Evolutionary conservation across 306 rosid genomes (phyloP).

Genomic region (Sophora flavescens): DNA sequence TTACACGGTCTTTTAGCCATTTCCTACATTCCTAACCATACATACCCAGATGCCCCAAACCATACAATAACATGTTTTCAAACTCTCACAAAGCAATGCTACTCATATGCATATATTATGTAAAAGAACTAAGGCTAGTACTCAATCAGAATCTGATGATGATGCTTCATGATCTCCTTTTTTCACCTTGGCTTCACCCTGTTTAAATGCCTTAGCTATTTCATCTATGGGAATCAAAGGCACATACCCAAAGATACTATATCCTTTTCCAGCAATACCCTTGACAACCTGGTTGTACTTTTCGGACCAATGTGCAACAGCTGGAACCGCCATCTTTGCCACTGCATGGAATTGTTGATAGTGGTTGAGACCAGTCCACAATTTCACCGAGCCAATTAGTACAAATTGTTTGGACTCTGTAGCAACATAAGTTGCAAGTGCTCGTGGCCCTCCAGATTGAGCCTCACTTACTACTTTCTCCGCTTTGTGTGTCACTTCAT

Average conservation of each 20-base stretch:
- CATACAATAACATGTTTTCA: neutral
- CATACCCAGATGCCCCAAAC: neutral
- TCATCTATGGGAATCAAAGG: slow-evolving; percentile 81
- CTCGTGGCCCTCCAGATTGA: slow-evolving; percentile 66
- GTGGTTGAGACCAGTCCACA: slow-evolving; percentile 60
- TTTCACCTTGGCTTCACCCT: slow-evolving; percentile 50
- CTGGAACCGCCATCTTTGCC: slow-evolving; percentile 63
- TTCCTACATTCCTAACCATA: slow-evolving; percentile 39
- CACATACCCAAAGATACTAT: slow-evolving; percentile 53
- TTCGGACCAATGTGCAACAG: slow-evolving; percentile 56
- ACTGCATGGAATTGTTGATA: slow-evolving; percentile 57
- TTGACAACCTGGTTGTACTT: slow-evolving; percentile 67
- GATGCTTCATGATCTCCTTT: slow-evolving; percentile 34
- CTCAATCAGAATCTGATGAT: slow-evolving; percentile 53
- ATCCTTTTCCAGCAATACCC: slow-evolving; percentile 57
- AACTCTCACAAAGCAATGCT: slow-evolving; percentile 18
- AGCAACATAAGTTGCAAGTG: slow-evolving; percentile 61
- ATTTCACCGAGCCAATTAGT: slow-evolving; percentile 50
- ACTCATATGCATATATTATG: neutral
- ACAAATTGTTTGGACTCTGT: slow-evolving; percentile 64
- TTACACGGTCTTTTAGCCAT: slow-evolving; percentile 34
- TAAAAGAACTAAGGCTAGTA: neutral
- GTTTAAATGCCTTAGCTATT: slow-evolving; percentile 60
- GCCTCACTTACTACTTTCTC: slow-evolving; percentile 60
- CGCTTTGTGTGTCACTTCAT: slow-evolving; percentile 50